Conservation (phyloP, 148 eudicot species). For the Vaccinium myrtillus region DNA sequence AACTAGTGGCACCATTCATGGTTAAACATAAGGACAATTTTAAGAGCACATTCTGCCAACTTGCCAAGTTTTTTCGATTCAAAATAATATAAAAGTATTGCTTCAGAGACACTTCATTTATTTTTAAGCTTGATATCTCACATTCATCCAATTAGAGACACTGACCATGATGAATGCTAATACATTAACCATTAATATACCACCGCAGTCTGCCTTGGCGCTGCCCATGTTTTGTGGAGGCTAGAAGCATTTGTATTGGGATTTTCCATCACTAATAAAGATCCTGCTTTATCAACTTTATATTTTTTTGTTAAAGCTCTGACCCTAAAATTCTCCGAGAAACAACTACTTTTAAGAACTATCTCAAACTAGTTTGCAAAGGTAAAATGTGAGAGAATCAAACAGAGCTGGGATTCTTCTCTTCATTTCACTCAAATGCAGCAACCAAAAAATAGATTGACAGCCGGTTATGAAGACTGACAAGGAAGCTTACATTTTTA, state of each 20-base stretch:
- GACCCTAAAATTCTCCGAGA: background rate
- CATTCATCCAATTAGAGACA: background rate
- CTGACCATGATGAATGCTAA: background rate
- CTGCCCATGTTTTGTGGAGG: background rate
- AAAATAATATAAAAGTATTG: background rate
- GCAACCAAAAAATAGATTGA: background rate
- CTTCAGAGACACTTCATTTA: background rate
- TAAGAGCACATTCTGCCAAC: background rate
- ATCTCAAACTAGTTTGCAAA: background rate
- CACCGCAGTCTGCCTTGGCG: background rate
- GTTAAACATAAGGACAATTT: too few species aligned
- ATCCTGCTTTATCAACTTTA: too few species aligned
- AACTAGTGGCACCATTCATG: too few species aligned
- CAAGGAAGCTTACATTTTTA: constrained; percentile 19
- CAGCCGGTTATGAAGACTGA: constrained; percentile 2
- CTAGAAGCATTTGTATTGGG: background rate
- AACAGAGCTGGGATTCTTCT: background rate
- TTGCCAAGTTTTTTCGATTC: background rate
- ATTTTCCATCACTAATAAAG: background rate
- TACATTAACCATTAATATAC: background rate
- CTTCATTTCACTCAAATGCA: constrained; percentile 9
- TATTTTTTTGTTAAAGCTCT: background rate
- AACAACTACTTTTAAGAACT: background rate
- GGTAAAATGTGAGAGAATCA: background rate
- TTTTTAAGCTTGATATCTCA: background rate